phyloP scores from a whole-genome alignment of 1,284 basidiomycete genomes.

The Pholiota adiposa region DNA sequence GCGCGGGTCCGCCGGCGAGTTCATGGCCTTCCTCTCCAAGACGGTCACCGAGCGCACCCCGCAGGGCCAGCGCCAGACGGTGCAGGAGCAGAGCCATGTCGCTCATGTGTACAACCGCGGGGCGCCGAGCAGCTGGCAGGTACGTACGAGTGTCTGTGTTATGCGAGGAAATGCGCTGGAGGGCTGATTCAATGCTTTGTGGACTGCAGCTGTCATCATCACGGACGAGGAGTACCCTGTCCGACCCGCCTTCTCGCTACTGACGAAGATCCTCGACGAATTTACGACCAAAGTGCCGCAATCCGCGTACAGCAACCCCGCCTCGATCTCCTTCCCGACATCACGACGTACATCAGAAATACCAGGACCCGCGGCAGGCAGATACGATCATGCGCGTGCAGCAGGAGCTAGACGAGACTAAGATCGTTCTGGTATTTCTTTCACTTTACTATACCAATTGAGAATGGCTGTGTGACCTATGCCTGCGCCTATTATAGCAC shows the following conservation, averaged over 20 bases:
- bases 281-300: conserved; percentile 83
- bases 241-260: conserved; percentile 93
- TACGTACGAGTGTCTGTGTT: conserved; percentile 39
- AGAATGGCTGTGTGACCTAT: background rate
- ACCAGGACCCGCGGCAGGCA: conserved; percentile 97
- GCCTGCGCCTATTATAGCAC: conserved; percentile 60
- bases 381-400: conserved; percentile 99
- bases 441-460: background rate
- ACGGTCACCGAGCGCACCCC: conserved; percentile 93
- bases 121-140: conserved; percentile 83
- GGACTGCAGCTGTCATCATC: conserved; percentile 87
- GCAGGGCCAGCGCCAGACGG: conserved; percentile 87
- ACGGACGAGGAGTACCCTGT: conserved; percentile 97
- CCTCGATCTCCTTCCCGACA: conserved; percentile 71
- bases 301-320: conserved; percentile 64
- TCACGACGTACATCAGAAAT: conserved; percentile 88
- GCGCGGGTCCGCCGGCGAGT: conserved; percentile 82
- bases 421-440: conserved; percentile 87
- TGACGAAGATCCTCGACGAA: conserved; percentile 95
- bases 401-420: conserved; percentile 98
- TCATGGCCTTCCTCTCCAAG: conserved; percentile 90
- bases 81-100: conserved; percentile 94
- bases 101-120: conserved; percentile 92
- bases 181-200: too few species aligned
- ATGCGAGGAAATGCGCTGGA: too few species aligned